Evolutionary conservation across 495 filamentous ascomycete genomes (phyloP), one percentile per base, ranked within the genome.

Genomic region (Aspergillus ellipticus): DNA sequence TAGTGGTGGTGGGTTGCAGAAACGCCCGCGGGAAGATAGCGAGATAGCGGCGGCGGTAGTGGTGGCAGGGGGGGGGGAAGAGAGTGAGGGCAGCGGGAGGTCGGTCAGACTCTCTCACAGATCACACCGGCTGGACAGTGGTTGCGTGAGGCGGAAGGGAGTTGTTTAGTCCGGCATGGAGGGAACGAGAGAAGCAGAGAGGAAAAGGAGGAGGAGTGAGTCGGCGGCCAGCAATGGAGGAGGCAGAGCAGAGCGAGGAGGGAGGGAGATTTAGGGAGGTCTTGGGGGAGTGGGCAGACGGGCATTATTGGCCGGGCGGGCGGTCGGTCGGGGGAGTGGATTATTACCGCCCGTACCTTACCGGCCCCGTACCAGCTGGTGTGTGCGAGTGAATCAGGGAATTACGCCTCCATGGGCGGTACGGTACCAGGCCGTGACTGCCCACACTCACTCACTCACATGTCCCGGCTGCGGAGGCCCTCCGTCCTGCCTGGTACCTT

Each of bases 1-100:
- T 17, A 49, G n/a, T 42, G 28, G 35, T 31, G 35, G 45, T 48
- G 53, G 53, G 54, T 53, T 57, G 55, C 49, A 53, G 55, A 53
- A 35, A 48, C 49, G 47, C 55, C 55, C 28, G 55, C 55, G 55
- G 55, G 28, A 47, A 29, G 45, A 16, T 45, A 10, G 37, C 3
- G 3, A 24, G 17, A 45, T 24, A 21, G 42, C 42, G 5, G 42
- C 6, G 42, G 17, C 17, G 42, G 42, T 21, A 16, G 17, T 21
- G 42, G 17, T 48, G 45, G 45, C n/a, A n/a, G 35, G 11, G 11
- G 35, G 11, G n/a, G 35, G 35, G 35, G n/a, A 10, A 15, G 33
- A 31, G 28, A 35, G 33, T 35, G 33, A 35, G 8, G 28, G 28
- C 5, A 31, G 28, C 9, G 31, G 31, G 31, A 13, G 2, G 1